Percentiles rank a stretch among this genome's conserved stretches.
Conservation (phyloP, 441 rosid genomes). For the Syzygium malaccense region DNA sequence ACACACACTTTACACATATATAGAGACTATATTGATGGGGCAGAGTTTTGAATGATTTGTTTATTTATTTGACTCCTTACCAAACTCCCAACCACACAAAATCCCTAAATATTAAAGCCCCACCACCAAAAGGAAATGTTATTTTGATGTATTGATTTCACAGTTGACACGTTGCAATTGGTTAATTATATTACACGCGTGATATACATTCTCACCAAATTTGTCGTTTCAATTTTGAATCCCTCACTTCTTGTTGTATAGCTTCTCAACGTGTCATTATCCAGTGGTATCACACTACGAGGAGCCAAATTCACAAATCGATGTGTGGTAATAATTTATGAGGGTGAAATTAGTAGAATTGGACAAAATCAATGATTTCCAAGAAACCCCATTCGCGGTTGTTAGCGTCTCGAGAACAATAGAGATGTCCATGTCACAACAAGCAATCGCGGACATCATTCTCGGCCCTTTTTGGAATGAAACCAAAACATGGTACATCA, state of each 20-base stretch:
- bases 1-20: neutral
- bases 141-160: neutral
- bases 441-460: neutral
- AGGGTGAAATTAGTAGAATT: neutral
- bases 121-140: neutral
- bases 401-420: neutral
- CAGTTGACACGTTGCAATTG: fast-evolving
- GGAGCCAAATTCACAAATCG: neutral
- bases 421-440: neutral
- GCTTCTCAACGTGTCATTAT: neutral
- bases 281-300: fast-evolving
- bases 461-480: neutral
- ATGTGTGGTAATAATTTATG: neutral
- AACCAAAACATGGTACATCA: neutral
- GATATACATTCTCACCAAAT: neutral
- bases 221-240: neutral
- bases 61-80: neutral
- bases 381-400: fast-evolving
- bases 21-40: neutral
- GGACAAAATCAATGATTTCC: neutral
- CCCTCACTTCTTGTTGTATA: neutral
- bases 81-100: neutral
- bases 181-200: neutral
- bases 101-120: neutral
- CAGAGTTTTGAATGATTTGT: neutral